phyloP scores from a whole-genome alignment of 2,329 filamentous ascomycete genomes.

The Rosellinia necatrix region DNA sequence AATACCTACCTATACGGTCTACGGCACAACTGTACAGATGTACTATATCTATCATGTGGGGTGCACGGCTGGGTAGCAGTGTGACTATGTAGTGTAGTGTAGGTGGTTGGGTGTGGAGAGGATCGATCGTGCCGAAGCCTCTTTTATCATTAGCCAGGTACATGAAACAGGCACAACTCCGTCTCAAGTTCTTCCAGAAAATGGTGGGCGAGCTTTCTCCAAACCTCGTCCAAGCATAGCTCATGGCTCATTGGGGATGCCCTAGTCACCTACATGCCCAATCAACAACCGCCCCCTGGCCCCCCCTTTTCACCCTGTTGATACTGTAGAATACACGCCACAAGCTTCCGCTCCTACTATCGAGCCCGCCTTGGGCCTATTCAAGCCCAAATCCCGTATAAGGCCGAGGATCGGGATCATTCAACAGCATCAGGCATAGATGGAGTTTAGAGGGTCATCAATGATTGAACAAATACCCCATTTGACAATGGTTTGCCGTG shows the following conservation, averaged over 20 bases:
- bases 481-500: slow-evolving; percentile 8
- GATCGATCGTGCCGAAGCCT: slow-evolving; percentile 19
- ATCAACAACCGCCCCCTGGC: neutral
- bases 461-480: too few relatives aligned
- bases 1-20: slow-evolving; percentile 13
- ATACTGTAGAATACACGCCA: too few relatives aligned
- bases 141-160: slow-evolving; percentile 32
- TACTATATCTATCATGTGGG: slow-evolving; percentile 18
- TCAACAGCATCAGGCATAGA: neutral
- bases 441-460: slow-evolving; percentile 3
- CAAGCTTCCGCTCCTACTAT: neutral
- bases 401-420: slow-evolving; percentile 5
- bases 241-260: neutral
- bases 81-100: slow-evolving; percentile 19
- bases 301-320: too few relatives aligned
- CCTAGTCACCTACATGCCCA: neutral
- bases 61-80: neutral
- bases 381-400: neutral
- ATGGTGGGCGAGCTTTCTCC: slow-evolving; percentile 26
- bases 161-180: slow-evolving; percentile 37
- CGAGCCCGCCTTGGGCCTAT: neutral
- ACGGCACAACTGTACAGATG: neutral
- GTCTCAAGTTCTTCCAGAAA: slow-evolving; percentile 39
- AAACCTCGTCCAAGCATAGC: slow-evolving; percentile 10
- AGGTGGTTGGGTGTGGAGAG: too few relatives aligned